These are phyloP conservation scores for Sonneratia alba DNA, from an alignment of 345 rosid genomes.

Conservation along the genomic window DNA sequence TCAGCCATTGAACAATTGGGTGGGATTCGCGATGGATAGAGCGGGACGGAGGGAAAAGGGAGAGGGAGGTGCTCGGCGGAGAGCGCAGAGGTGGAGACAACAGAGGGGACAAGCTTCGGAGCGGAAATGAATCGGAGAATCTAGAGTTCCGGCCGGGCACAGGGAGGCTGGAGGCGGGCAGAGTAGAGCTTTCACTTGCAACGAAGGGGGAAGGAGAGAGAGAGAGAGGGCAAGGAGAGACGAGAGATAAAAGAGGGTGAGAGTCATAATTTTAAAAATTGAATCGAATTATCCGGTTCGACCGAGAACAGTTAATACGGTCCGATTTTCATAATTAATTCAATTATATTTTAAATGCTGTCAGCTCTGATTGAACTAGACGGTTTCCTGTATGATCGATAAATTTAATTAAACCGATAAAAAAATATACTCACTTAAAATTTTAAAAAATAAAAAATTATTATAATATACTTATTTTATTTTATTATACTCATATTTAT, in stretches of 20 bases:
- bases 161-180: constrained; percentile 1
- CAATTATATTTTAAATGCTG: no score
- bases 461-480: no score
- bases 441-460: no score
- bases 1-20: constrained; percentile 42
- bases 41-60: neutral
- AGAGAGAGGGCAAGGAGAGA: constrained; percentile 1
- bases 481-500: no score
- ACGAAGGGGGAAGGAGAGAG: neutral
- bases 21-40: neutral
- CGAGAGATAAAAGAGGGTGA: neutral
- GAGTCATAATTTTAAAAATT: neutral
- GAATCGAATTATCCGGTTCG: no score
- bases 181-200: neutral
- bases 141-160: constrained; percentile 21
- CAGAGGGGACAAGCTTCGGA: constrained; percentile 2
- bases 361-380: no score
- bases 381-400: no score
- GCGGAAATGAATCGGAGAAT: constrained; percentile 8
- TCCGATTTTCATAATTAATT: no score
- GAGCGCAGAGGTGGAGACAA: neutral
- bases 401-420: no score
- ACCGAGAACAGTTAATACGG: no score
- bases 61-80: constrained; percentile 4
- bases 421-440: no score